A percentile compares a stretch with the other conserved stretches of the same genome.
These are phyloP conservation scores for Acanthamoeba lenticulata DNA, from an alignment of 208 protist species.

Conservation along the genomic window DNA sequence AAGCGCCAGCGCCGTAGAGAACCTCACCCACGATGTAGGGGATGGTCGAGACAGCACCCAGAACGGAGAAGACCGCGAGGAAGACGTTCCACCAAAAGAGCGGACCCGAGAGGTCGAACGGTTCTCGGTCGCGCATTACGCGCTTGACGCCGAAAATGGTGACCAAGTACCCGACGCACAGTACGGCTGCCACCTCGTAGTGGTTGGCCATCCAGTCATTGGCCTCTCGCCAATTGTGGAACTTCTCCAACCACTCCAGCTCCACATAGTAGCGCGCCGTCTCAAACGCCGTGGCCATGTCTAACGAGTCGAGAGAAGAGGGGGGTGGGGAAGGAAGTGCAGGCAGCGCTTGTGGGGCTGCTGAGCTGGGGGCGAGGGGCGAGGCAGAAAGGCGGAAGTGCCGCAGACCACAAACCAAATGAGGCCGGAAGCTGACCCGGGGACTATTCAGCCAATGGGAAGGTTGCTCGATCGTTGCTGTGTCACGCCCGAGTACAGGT, in stretches of 20 bases:
- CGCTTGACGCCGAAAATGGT: neutral
- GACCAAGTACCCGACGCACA: slow-evolving; percentile 12
- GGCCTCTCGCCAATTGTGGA: neutral
- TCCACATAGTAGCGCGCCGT: neutral
- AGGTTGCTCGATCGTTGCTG: no score
- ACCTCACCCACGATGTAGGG: neutral
- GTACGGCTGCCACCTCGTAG: neutral
- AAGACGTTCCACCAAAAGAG: slow-evolving; percentile 90
- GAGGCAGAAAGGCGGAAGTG: no score
- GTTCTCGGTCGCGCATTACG: slow-evolving; percentile 84
- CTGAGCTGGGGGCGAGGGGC: no score
- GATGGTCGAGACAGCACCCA: slow-evolving; percentile 67
- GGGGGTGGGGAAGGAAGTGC: neutral
- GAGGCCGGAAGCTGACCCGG: no score
- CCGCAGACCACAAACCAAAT: no score
- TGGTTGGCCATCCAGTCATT: neutral
- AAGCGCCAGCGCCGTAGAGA: neutral
- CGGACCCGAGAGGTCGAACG: slow-evolving; percentile 82
- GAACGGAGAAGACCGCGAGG: slow-evolving; percentile 88
- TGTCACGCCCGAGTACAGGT: no score
- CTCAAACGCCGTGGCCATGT: neutral
- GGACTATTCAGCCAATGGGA: no score
- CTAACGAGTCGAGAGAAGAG: no score
- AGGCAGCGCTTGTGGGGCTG: no score
- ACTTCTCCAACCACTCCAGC: neutral